Evolutionary conservation across 768 basidiomycete species (phyloP).

Genomic region (Favolaschia claudopus): DNA sequence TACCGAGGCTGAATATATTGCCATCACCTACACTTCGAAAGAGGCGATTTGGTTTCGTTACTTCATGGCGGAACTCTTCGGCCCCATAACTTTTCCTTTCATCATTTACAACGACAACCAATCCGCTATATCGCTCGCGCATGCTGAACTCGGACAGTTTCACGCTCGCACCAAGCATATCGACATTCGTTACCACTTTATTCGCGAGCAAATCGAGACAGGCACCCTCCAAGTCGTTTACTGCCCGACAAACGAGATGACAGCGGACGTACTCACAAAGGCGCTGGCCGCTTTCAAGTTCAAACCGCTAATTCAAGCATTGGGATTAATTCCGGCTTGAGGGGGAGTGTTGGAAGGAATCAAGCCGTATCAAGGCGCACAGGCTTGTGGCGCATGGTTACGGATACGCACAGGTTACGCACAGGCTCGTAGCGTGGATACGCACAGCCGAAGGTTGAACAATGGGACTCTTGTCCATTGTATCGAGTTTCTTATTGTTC

Average conservation of each 20-base stretch:
- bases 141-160: slow-evolving; percentile 11
- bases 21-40: slow-evolving; percentile 4
- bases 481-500: too few species aligned
- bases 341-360: slow-evolving; percentile 21
- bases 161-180: slow-evolving; percentile 18
- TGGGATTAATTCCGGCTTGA: slow-evolving; percentile 17
- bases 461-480: too few species aligned
- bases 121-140: slow-evolving; percentile 7
- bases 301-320: slow-evolving; percentile 5
- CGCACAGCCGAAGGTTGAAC: too few species aligned
- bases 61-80: slow-evolving; percentile 29
- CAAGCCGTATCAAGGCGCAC: too few species aligned
- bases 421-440: too few species aligned
- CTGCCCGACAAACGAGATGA: slow-evolving; percentile 17
- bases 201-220: background rate
- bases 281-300: slow-evolving; percentile 11
- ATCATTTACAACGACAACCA: slow-evolving; percentile 16
- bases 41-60: slow-evolving; percentile 36
- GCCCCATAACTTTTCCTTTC: slow-evolving; percentile 15
- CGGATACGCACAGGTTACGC: too few species aligned
- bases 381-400: too few species aligned
- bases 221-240: background rate
- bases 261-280: slow-evolving; percentile 17
- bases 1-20: slow-evolving; percentile 14
- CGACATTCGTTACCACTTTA: slow-evolving; percentile 17